These are phyloP conservation scores for Neocatenulostroma microsporum DNA, from an alignment of 2,329 filamentous ascomycete species.

Conservation along the genomic window DNA sequence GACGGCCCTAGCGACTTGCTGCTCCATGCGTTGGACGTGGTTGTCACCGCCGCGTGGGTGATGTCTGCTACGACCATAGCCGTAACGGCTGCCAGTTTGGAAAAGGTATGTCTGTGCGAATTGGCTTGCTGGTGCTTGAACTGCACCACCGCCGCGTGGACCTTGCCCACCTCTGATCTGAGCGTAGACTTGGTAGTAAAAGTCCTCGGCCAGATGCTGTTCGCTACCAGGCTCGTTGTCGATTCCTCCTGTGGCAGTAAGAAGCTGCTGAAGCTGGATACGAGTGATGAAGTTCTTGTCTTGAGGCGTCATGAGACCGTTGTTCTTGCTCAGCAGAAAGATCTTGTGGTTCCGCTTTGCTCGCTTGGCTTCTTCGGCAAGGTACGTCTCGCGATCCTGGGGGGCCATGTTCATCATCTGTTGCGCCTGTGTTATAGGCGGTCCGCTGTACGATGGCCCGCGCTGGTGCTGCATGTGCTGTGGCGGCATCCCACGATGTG, in stretches of 20 bases:
- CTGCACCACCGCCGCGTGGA: too few relatives aligned
- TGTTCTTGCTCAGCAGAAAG: slow-evolving; percentile 82
- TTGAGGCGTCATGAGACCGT: slow-evolving; percentile 96
- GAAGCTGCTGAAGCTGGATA: slow-evolving; percentile 95
- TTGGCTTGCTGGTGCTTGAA: slow-evolving; percentile 48
- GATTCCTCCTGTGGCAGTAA: slow-evolving; percentile 82
- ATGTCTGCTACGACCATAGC: slow-evolving; percentile 56
- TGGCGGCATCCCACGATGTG: too few relatives aligned
- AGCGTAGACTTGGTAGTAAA: slow-evolving; percentile 96
- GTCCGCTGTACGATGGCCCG: slow-evolving; percentile 43
- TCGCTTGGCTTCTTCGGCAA: slow-evolving; percentile 86
- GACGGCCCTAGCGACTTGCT: slow-evolving; percentile 94
- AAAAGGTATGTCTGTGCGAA: slow-evolving; percentile 98
- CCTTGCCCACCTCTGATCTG: slow-evolving; percentile 79
- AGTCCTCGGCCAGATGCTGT: slow-evolving; percentile 79
- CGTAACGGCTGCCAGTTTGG: slow-evolving; percentile 80
- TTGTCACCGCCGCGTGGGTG: slow-evolving; percentile 83
- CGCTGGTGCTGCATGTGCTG: slow-evolving; percentile 30
- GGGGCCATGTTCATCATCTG: slow-evolving; percentile 72
- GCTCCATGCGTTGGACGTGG: slow-evolving; percentile 98
- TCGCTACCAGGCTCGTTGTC: slow-evolving; percentile 67
- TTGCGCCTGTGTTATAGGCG: slow-evolving; percentile 59
- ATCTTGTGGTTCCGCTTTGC: slow-evolving; percentile 99
- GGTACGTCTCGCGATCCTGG: slow-evolving; percentile 71
- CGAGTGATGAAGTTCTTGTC: slow-evolving; percentile 99